Evolutionary conservation across 148 eudicot genomes (phyloP).

Genomic region (Amaranthus palmeri): DNA sequence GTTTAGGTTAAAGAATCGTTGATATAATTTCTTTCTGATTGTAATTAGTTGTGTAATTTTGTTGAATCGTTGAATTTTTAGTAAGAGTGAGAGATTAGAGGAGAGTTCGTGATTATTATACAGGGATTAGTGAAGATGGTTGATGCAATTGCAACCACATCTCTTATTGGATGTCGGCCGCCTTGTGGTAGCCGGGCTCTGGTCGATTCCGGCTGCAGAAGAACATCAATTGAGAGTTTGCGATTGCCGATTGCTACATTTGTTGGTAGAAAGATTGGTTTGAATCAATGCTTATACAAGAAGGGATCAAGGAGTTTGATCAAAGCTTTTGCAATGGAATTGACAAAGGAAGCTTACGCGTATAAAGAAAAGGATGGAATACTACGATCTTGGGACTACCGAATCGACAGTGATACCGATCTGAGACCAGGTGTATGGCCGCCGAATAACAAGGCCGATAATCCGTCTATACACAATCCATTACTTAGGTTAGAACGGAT

Average conservation of each 20-base stretch:
- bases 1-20: constrained; percentile 22
- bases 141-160: constrained; percentile 66
- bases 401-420: constrained; percentile 41
- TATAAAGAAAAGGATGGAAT: constrained; percentile 44
- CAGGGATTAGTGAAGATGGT: constrained; percentile 47
- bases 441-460: constrained; percentile 75
- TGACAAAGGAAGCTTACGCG: constrained; percentile 62
- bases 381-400: constrained; percentile 37
- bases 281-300: constrained; percentile 15
- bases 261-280: constrained; percentile 23
- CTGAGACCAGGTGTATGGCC: constrained; percentile 71
- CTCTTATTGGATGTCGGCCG: constrained; percentile 51
- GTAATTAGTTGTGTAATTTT: neutral
- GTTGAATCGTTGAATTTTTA: neutral
- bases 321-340: constrained; percentile 70
- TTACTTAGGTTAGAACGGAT: constrained; percentile 80
- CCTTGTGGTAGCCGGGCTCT: constrained; percentile 28
- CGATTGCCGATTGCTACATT: constrained; percentile 21
- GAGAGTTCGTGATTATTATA: constrained; percentile 7
- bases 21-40: constrained; percentile 13
- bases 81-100: neutral
- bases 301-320: constrained; percentile 23
- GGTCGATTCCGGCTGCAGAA: constrained; percentile 32
- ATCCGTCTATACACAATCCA: constrained; percentile 66
- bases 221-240: constrained; percentile 17